phyloP scores from a whole-genome alignment of 75 land plant genomes.

The Cryptomeria japonica region DNA sequence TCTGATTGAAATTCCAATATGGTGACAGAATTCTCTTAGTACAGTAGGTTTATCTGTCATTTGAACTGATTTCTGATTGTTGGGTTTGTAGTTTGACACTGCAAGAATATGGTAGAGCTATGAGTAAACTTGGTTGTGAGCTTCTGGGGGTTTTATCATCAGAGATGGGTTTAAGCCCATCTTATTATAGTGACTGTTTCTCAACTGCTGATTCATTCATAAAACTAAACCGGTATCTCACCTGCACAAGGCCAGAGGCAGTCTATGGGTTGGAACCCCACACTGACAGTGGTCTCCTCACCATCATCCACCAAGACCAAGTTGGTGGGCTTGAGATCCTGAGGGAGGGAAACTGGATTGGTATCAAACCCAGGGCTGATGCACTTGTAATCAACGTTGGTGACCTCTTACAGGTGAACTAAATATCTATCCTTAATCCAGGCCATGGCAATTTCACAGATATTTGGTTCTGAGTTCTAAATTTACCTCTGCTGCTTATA shows the following conservation, averaged over 20 bases:
- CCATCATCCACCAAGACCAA: slow-evolving; percentile 28
- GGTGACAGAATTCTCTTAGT: neutral
- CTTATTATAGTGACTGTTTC: slow-evolving; percentile 15
- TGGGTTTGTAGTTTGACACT: slow-evolving; percentile 14
- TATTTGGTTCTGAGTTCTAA: neutral
- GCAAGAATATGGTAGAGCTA: slow-evolving; percentile 21
- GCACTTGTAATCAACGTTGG: slow-evolving; percentile 37
- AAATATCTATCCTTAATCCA: neutral
- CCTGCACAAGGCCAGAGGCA: slow-evolving; percentile 25
- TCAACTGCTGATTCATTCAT: slow-evolving; percentile 8
- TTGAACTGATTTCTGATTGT: neutral
- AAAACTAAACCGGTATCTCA: slow-evolving; percentile 27
- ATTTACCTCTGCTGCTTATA: neutral
- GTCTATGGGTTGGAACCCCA: slow-evolving; percentile 36
- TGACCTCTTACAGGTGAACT: slow-evolving; percentile 17
- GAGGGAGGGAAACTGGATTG: slow-evolving; percentile 28
- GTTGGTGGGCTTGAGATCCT: slow-evolving; percentile 39
- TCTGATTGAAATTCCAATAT: neutral
- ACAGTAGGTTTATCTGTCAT: neutral
- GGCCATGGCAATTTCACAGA: neutral
- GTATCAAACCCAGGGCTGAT: slow-evolving; percentile 19
- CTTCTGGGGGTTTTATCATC: slow-evolving; percentile 20
- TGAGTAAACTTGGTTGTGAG: slow-evolving; percentile 22
- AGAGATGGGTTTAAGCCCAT: slow-evolving; percentile 16
- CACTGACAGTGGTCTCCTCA: slow-evolving; percentile 26